phyloP scores from a whole-genome alignment of 345 rosid genomes.

The Mangifera indica region DNA sequence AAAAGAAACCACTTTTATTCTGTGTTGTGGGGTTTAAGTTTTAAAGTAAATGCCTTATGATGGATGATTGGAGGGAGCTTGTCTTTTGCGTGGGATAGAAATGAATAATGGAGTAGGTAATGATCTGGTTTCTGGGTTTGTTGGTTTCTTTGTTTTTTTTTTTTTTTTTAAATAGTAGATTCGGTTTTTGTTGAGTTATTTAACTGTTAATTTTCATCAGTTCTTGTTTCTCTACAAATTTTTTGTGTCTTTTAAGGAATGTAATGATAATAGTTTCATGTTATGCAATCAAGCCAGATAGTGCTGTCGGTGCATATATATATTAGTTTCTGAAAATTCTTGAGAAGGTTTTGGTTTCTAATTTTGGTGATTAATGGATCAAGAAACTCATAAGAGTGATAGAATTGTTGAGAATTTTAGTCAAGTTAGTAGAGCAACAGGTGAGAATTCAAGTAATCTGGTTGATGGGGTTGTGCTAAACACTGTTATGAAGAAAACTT shows the following conservation, averaged over 20 bases:
- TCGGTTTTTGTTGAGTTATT: conserved; percentile 17
- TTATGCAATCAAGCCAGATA: neutral
- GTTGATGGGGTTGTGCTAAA: conserved; percentile 29
- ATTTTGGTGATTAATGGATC: conserved; percentile 37
- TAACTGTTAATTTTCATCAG: conserved; percentile 13
- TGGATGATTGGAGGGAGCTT: conserved; percentile 11
- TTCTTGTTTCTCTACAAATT: neutral
- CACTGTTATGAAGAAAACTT: conserved; percentile 19
- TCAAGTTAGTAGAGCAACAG: conserved; percentile 10
- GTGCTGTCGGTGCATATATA: neutral
- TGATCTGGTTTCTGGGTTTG: conserved; percentile 25
- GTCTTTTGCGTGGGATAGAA: conserved; percentile 15
- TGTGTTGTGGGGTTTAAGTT: neutral
- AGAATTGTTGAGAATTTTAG: conserved; percentile 20
- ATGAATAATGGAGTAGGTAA: conserved; percentile 23
- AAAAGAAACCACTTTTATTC: neutral
- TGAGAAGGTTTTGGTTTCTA: neutral
- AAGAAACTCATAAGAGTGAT: conserved; percentile 13
- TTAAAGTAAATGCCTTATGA: conserved; percentile 6
- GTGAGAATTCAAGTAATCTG: conserved; percentile 27
- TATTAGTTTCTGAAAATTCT: conserved; percentile 14
- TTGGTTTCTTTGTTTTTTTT: neutral
- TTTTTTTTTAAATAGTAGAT: neutral
- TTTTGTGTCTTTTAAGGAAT: neutral
- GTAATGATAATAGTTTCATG: conserved; percentile 5